phyloP scores from a whole-genome alignment of 1,139 yeast species.

The Geotrichum histeridarum region DNA sequence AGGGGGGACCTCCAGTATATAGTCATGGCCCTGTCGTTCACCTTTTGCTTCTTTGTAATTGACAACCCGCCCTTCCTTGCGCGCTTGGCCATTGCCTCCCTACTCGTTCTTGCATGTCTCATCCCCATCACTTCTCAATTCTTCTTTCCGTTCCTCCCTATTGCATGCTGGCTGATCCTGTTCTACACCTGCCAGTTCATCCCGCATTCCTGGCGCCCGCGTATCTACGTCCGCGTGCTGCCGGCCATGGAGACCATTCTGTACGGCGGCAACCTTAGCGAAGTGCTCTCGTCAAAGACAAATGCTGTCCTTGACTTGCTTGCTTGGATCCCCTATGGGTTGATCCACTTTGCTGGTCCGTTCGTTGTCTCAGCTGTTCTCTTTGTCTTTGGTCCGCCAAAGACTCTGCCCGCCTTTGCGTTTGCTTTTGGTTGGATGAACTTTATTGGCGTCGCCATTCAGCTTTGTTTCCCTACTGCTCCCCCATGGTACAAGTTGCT shows the following conservation, averaged over 20 bases:
- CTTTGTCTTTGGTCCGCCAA: constrained; percentile 90
- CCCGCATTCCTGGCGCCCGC: constrained; percentile 75
- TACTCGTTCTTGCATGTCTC: constrained; percentile 43
- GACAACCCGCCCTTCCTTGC: constrained; percentile 54
- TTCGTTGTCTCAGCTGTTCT: constrained; percentile 76
- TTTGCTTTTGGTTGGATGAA: constrained; percentile 98
- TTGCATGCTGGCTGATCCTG: constrained; percentile 80
- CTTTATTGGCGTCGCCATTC: constrained; percentile 74
- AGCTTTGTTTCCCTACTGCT: constrained; percentile 85
- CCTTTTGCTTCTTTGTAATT: constrained; percentile 46
- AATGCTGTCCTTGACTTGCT: constrained; percentile 65
- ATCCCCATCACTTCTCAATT: constrained; percentile 85
- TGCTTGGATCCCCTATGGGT: constrained; percentile 96
- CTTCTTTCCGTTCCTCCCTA: constrained; percentile 78
- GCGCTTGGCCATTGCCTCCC: constrained; percentile 26
- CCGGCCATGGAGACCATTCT: constrained; percentile 93
- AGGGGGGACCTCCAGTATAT: constrained; percentile 37
- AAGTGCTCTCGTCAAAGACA: constrained; percentile 73
- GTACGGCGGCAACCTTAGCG: constrained; percentile 89
- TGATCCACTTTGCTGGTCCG: constrained; percentile 85
- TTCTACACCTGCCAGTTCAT: constrained; percentile 77
- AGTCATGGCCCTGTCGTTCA: constrained; percentile 38
- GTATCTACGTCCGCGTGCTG: constrained; percentile 80
- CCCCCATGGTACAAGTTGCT: constrained; percentile 96
- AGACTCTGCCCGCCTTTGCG: constrained; percentile 77